Evolutionary conservation across 352 stramenopile species (phyloP), one percentile per base, ranked within the genome.

Genomic region (Thraustotheca clavata): DNA sequence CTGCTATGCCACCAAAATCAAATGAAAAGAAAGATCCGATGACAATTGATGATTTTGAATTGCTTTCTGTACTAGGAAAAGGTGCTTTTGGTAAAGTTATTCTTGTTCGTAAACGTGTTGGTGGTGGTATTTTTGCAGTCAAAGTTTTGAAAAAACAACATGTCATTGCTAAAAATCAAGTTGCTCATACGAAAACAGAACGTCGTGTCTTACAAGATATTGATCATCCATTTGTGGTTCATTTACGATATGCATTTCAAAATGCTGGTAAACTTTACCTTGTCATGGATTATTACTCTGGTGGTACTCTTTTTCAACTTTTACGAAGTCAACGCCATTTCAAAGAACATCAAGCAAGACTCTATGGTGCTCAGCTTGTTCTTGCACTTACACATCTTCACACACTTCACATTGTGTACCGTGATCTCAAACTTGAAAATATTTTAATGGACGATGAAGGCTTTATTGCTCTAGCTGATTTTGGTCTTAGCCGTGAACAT

Each of bases 41-140:
- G 43, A 79, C 70, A 2, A 87, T 97, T 18, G 89, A 97, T 34
- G 96, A 99, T 67, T 99, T 99, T 72, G 87, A 99, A 62, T 71
- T 99, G 2, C 76, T 99, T 24, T 95, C 91, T 26, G 95, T 99
- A 2, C 96, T 99, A 14, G 97, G 97, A 4, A 95, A 97, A 69
- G 97, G 96, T 29, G 92, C 92, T 0, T 99, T 98, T 71, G 95
- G 95, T 20, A 98, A 98, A 67, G 95, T 98, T 12, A 91, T 96
- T 77, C 66, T 94, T 29, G 87, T 95, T 6, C 72, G 79, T 20
- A 77, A 88, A 47, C 90, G 88, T 43, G 46, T 20, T 36, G 63
- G 49, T 26, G 71, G 75, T 49, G 79, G 86, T 35, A 77, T 96
- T 16, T 97, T 88, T 67, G 89, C 89, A 4, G 95, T 97, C 87